Base-by-base conservation (phyloP, 2,329 filamentous ascomycete genomes). In the Aspergillus calidoustus region DNA sequence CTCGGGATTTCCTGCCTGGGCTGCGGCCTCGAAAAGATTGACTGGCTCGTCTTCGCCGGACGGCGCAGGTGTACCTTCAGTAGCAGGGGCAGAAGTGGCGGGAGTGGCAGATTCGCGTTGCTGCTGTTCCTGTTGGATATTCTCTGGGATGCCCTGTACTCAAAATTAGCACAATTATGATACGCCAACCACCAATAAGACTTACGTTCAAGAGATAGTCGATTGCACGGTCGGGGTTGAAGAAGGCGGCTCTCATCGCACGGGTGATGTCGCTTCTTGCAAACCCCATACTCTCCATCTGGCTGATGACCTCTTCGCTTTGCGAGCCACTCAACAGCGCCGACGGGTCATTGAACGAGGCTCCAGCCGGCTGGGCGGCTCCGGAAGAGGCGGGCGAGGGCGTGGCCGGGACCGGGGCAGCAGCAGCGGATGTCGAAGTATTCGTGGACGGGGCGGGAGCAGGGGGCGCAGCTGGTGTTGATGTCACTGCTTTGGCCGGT, bases 231-330 rank as follows among this genome's bases (percentile, higher is more conserved):
- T 98, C 94, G 15, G 94, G 93, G 81, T 99, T 99, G 84, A 91
- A 96, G 79, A 92, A 99, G 15, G 95, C 95, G 66, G 95, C 95
- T 73, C 94, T 91, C 90, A 99, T 95, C 55, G 95, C 95, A 52
- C 90, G 87, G 70, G 97, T 93, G 69, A 97, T 97, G 74, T 96
- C 91, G 56, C 87, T 83, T 73, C 93, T 87, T 72, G 91, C 87
- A 70, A 99, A 99, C 8, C 95, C 95, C 95, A 99, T 99, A 68
- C 90, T 90, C 80, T 97, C 93, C 93, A 99, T 97, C 75, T 93
- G 92, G 53, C 90, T 86, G 72, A 98, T 90, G 43, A 92, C 93
- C 69, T 89, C 88, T 65, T 91, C 87, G 69, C 93, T 89, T 77
- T 94, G 90, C 64, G 89, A 84, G 57, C 95, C 95, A 81, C 97